Conservation (phyloP, 1,284 basidiomycete species). For the Irpex sp. region DNA sequence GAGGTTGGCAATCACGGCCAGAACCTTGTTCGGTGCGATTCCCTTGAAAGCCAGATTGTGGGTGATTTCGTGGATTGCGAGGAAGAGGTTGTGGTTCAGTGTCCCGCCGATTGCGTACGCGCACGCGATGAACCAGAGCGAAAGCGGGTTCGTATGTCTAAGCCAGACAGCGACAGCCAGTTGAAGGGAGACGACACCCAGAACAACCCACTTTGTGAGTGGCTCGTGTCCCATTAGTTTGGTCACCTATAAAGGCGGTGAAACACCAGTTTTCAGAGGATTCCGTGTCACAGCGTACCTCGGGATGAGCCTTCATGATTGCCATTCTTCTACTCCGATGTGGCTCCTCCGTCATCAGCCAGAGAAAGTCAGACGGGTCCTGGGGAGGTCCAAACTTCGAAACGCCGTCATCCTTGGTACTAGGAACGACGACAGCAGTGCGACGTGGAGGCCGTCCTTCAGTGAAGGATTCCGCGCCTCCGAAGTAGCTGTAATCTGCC, state of each 20-base stretch:
- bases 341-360: constrained; percentile 97
- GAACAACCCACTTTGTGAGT: constrained; percentile 85
- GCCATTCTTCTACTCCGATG: constrained; percentile 85
- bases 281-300: constrained; percentile 46
- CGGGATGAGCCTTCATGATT: constrained; percentile 93
- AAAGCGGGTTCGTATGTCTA: constrained; percentile 64
- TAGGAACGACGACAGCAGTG: constrained; percentile 43
- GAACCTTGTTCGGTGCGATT: constrained; percentile 79
- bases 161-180: constrained; percentile 63
- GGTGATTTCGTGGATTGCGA: constrained; percentile 98
- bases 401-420: constrained; percentile 36
- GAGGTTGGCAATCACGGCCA: constrained; percentile 90
- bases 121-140: constrained; percentile 68
- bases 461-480: constrained; percentile 71
- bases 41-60: constrained; percentile 94
- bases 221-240: constrained; percentile 95
- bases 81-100: constrained; percentile 95
- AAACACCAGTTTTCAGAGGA: constrained; percentile 1
- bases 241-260: constrained; percentile 56
- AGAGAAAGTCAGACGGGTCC: constrained; percentile 81
- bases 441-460: constrained; percentile 61
- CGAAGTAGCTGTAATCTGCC: constrained; percentile 71
- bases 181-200: constrained; percentile 79
- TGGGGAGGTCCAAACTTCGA: constrained; percentile 52
- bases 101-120: constrained; percentile 93